These are phyloP conservation scores for Boletellus deceptivus DNA, from an alignment of 1,284 basidiomycete genomes.

Conservation along the genomic window DNA sequence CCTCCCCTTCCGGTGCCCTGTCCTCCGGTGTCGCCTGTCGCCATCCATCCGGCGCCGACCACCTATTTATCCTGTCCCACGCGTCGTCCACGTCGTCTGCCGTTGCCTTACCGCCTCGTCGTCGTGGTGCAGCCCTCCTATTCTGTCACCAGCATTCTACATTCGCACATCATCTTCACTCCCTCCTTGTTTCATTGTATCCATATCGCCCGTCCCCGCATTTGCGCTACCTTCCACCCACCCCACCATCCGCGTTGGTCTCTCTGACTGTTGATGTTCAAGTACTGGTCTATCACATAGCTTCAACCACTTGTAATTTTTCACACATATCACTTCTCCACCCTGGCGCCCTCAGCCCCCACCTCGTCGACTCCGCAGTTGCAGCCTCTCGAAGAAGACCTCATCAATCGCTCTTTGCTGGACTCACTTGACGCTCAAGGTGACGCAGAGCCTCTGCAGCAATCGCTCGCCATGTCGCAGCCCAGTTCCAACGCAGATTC, in stretches of 20 bases:
- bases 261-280: constrained; percentile 38
- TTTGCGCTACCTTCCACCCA: constrained; percentile 30
- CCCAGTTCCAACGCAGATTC: constrained; percentile 50
- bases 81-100: constrained; percentile 36
- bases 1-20: constrained; percentile 25
- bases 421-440: constrained; percentile 77
- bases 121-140: constrained; percentile 19
- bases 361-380: constrained; percentile 53
- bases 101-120: constrained; percentile 21
- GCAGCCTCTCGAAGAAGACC: constrained; percentile 67
- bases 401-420: constrained; percentile 77
- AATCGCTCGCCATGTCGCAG: constrained; percentile 30
- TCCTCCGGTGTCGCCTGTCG: constrained; percentile 18
- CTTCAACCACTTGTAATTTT: constrained; percentile 31
- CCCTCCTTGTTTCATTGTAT: constrained; percentile 33
- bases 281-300: constrained; percentile 32
- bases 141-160: constrained; percentile 25
- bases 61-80: constrained; percentile 37
- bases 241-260: constrained; percentile 19
- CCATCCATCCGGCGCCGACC: constrained; percentile 17
- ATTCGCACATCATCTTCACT: constrained; percentile 23
- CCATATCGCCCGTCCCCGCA: constrained; percentile 34
- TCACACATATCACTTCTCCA: constrained; percentile 41
- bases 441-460: constrained; percentile 65
- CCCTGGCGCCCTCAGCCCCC: constrained; percentile 59